Conservation (phyloP, 2,329 filamentous ascomycete species). For the Pseudocercospora musae region DNA sequence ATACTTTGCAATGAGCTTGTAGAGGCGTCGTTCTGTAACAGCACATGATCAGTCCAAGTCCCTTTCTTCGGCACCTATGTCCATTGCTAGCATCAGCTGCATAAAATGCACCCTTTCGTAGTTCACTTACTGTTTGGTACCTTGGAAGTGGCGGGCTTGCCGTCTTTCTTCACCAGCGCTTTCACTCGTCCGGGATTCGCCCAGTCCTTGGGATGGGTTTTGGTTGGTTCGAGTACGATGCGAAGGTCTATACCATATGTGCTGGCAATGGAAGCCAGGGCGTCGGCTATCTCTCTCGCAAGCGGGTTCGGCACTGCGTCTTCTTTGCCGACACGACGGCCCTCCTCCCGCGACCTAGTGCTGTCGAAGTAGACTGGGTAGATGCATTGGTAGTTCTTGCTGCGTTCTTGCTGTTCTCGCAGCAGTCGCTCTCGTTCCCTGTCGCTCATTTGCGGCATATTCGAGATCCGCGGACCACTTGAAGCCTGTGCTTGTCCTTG, state of each 20-base stretch:
- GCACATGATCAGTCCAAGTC: slow-evolving; percentile 5
- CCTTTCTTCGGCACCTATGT: neutral
- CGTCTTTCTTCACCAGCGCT: slow-evolving; percentile 67
- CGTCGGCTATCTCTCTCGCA: slow-evolving; percentile 82
- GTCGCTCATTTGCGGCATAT: slow-evolving; percentile 31
- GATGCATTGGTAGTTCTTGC: slow-evolving; percentile 79
- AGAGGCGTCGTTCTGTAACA: slow-evolving; percentile 78
- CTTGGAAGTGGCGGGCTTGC: slow-evolving; percentile 46
- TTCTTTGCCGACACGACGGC: slow-evolving; percentile 69
- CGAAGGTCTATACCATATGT: slow-evolving; percentile 49
- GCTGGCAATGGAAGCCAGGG: slow-evolving; percentile 62
- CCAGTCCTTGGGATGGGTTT: slow-evolving; percentile 96
- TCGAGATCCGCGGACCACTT: slow-evolving; percentile 19
- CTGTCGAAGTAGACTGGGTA: slow-evolving; percentile 96
- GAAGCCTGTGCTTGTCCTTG: slow-evolving; percentile 10
- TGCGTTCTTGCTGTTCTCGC: slow-evolving; percentile 51
- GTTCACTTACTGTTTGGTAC: slow-evolving; percentile 62
- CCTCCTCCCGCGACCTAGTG: slow-evolving; percentile 68
- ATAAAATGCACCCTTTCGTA: neutral
- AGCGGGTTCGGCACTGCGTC: slow-evolving; percentile 81
- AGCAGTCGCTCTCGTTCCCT: slow-evolving; percentile 33
- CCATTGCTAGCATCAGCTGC: neutral
- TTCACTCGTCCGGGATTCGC: slow-evolving; percentile 89
- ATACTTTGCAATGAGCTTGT: slow-evolving; percentile 73
- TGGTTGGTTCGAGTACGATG: slow-evolving; percentile 83